Percentiles rank a stretch among this genome's conserved stretches.
These are phyloP conservation scores for Sphaerosporella brunnea DNA, from an alignment of 495 filamentous ascomycete genomes.

Conservation along the genomic window DNA sequence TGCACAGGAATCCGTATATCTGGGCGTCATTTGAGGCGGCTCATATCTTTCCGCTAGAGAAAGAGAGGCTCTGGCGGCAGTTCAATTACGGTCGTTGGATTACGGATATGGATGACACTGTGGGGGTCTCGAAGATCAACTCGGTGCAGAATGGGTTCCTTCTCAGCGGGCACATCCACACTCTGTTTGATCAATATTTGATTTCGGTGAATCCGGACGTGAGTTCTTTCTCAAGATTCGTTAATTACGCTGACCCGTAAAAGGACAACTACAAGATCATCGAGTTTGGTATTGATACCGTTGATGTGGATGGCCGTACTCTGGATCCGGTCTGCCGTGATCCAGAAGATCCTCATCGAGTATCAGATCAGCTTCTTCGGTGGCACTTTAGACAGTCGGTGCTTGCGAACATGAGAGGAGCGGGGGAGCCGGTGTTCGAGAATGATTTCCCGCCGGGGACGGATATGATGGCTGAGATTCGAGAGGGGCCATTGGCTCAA, in stretches of 20 bases:
- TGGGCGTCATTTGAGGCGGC: conserved; percentile 13
- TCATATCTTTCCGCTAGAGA: too few species aligned
- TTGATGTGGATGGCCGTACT: conserved; percentile 19
- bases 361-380: conserved; percentile 21
- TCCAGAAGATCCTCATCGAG: conserved; percentile 17
- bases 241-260: background rate
- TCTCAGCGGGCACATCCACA: conserved; percentile 12
- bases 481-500: conserved; percentile 12
- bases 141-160: conserved; percentile 19
- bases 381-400: conserved; percentile 28
- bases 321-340: conserved; percentile 18
- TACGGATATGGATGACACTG: conserved; percentile 16
- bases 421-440: conserved; percentile 26
- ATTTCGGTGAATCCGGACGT: conserved; percentile 14
- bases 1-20: conserved; percentile 8
- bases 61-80: conserved; percentile 11
- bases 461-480: conserved; percentile 24
- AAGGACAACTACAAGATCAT: conserved; percentile 25
- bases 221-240: conserved; percentile 4
- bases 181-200: conserved; percentile 17
- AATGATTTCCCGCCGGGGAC: conserved; percentile 25
- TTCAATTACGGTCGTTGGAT: conserved; percentile 10
- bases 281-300: conserved; percentile 14
- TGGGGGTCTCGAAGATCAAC: conserved; percentile 16
- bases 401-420: too few species aligned